A percentile compares a stretch with the other conserved stretches of the same genome.
Conservation (phyloP, 331 rosid species). For the Rosa hybrid region DNA sequence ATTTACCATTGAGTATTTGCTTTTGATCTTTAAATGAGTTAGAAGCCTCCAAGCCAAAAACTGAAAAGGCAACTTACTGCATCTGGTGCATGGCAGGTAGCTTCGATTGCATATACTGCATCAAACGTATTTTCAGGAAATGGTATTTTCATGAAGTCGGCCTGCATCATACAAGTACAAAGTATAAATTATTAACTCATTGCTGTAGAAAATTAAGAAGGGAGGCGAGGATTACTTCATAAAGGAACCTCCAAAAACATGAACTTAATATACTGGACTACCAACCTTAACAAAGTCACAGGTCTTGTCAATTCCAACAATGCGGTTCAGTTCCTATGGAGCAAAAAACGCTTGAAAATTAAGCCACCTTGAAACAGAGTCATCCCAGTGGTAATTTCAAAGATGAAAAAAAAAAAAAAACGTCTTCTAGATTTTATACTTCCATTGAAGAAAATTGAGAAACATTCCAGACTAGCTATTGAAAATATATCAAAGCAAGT, state of each 20-base stretch:
- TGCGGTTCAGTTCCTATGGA: conserved; percentile 62
- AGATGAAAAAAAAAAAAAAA: neutral
- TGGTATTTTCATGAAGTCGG: conserved; percentile 89
- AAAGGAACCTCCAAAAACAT: conserved; percentile 9
- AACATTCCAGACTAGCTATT: neutral
- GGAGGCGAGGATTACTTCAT: neutral
- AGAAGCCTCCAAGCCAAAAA: neutral
- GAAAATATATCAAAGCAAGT: neutral
- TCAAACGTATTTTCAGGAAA: conserved; percentile 73
- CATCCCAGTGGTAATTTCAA: neutral
- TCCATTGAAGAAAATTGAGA: conserved; percentile 12
- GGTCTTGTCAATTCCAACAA: conserved; percentile 56
- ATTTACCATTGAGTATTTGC: neutral
- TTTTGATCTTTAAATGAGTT: neutral
- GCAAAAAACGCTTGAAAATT: conserved; percentile 20
- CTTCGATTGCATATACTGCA: conserved; percentile 90
- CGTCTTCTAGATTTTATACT: neutral
- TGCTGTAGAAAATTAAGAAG: conserved; percentile 7
- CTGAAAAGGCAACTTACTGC: conserved; percentile 49
- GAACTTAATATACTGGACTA: conserved; percentile 16
- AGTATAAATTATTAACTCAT: conserved; percentile 7
- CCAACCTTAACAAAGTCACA: conserved; percentile 76
- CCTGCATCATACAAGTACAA: conserved; percentile 46
- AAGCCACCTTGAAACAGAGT: conserved; percentile 16
- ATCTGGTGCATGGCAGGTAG: conserved; percentile 94